Evolutionary conservation across 73 alveolate species (phyloP).

Genomic region (Vitrella brassicaformis): DNA sequence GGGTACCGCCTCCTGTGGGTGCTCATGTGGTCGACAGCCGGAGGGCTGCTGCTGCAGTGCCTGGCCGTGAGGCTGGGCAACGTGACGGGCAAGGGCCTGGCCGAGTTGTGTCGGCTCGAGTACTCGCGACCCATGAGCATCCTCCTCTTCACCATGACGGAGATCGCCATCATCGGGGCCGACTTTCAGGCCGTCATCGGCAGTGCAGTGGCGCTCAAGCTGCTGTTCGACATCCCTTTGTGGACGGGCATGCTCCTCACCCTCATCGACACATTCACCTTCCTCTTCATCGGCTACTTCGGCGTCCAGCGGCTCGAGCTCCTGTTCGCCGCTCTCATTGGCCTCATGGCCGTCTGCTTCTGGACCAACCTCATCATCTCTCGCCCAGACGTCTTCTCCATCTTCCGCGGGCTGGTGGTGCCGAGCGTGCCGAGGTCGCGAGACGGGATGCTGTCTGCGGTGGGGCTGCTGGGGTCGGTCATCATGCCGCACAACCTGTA

Average conservation of each 20-base stretch:
- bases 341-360: conserved; percentile 54
- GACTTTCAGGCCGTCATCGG: conserved; percentile 72
- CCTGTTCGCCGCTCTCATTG: conserved; percentile 42
- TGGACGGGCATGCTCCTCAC: conserved; percentile 53
- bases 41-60: conserved; percentile 48
- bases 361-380: conserved; percentile 34
- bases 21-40: conserved; percentile 38
- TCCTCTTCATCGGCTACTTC: conserved; percentile 48
- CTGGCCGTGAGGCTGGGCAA: conserved; percentile 58
- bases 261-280: conserved; percentile 47
- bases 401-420: conserved; percentile 39
- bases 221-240: conserved; percentile 17
- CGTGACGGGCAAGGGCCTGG: conserved; percentile 57
- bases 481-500: conserved; percentile 68
- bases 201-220: conserved; percentile 49
- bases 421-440: conserved; percentile 20
- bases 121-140: conserved; percentile 41
- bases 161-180: conserved; percentile 63
- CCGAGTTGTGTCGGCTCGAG: conserved; percentile 48
- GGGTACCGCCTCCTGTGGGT: conserved; percentile 65
- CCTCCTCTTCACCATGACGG: conserved; percentile 65
- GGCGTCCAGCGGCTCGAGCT: conserved; percentile 50
- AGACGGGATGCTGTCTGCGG: conserved; percentile 13
- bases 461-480: conserved; percentile 56
- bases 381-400: conserved; percentile 29